phyloP scores from a whole-genome alignment of 805 yeast genomes.

The Phaffomyces thermotolerans region DNA sequence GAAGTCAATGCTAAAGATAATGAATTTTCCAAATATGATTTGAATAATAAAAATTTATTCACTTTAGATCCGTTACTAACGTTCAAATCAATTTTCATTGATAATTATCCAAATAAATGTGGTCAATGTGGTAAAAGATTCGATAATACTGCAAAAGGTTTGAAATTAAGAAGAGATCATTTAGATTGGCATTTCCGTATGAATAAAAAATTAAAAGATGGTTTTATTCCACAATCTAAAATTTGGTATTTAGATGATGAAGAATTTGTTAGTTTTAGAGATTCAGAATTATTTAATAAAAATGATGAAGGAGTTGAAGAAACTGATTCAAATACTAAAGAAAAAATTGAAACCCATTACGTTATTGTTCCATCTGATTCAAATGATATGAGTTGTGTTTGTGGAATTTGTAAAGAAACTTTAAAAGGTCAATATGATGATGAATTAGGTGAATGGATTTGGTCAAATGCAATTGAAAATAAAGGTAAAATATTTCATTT shows the following conservation, averaged over 20 bases:
- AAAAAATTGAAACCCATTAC: slow-evolving; percentile 30
- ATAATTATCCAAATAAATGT: slow-evolving; percentile 65
- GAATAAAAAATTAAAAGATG: slow-evolving; percentile 63
- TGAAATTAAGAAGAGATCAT: slow-evolving; percentile 51
- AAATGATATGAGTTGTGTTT: slow-evolving; percentile 46
- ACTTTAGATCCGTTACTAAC: slow-evolving; percentile 39
- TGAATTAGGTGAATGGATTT: slow-evolving; percentile 74
- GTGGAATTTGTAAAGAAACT: slow-evolving; percentile 67
- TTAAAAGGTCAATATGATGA: slow-evolving; percentile 63
- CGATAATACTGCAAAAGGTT: slow-evolving; percentile 50
- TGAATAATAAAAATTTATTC: slow-evolving; percentile 24
- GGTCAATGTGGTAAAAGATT: slow-evolving; percentile 87
- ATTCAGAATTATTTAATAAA: slow-evolving; percentile 40
- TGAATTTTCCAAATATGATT: slow-evolving; percentile 20
- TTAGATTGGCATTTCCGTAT: slow-evolving; percentile 95
- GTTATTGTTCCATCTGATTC: slow-evolving; percentile 64
- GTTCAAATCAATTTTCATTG: slow-evolving; percentile 11
- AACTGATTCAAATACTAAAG: slow-evolving; percentile 6
- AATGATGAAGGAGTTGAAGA: slow-evolving; percentile 9
- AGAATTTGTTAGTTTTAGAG: slow-evolving; percentile 70
- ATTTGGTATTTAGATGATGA: slow-evolving; percentile 73
- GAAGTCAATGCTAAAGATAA: background rate
- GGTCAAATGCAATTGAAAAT: slow-evolving; percentile 56
- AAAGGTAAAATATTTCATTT: slow-evolving; percentile 54
- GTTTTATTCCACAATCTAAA: slow-evolving; percentile 55